These are phyloP conservation scores for Suillus paluster DNA, from an alignment of 768 basidiomycete species.

Conservation along the genomic window DNA sequence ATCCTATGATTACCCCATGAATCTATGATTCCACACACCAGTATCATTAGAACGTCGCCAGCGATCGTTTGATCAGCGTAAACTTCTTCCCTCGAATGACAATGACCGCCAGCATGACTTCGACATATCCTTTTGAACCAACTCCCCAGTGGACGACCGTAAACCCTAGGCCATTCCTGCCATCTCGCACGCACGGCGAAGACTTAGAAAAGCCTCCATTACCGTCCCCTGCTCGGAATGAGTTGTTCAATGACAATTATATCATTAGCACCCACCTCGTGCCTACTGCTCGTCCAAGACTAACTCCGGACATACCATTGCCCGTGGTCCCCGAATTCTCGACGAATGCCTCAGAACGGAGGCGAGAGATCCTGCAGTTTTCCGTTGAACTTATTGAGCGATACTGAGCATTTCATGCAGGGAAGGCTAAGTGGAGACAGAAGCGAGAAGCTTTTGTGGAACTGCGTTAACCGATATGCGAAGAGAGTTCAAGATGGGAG, in stretches of 20 bases:
- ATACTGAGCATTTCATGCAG: constrained; percentile 14
- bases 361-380: constrained; percentile 10
- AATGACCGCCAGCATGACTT: constrained; percentile 3
- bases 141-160: constrained; percentile 22
- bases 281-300: constrained; percentile 31
- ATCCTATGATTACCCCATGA: too few relatives aligned
- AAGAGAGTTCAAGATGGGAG: constrained; percentile 25
- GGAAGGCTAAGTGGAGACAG: constrained; percentile 18
- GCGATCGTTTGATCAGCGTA: too few relatives aligned
- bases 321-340: constrained; percentile 23
- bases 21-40: too few relatives aligned
- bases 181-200: constrained; percentile 20
- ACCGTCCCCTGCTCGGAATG: constrained; percentile 21
- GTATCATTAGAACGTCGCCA: too few relatives aligned
- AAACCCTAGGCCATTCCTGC: constrained; percentile 25
- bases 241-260: constrained; percentile 24
- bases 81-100: background rate
- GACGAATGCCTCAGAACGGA: constrained; percentile 15
- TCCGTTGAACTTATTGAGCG: constrained; percentile 24
- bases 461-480: constrained; percentile 72
- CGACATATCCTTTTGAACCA: constrained; percentile 24
- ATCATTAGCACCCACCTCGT: constrained; percentile 33
- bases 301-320: constrained; percentile 25
- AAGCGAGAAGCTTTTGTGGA: constrained; percentile 58
- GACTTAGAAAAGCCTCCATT: constrained; percentile 15